A percentile compares a stretch with the other conserved stretches of the same genome.
These are phyloP conservation scores for Hygrophila difformis DNA, from an alignment of 257 asterid species.

Conservation along the genomic window DNA sequence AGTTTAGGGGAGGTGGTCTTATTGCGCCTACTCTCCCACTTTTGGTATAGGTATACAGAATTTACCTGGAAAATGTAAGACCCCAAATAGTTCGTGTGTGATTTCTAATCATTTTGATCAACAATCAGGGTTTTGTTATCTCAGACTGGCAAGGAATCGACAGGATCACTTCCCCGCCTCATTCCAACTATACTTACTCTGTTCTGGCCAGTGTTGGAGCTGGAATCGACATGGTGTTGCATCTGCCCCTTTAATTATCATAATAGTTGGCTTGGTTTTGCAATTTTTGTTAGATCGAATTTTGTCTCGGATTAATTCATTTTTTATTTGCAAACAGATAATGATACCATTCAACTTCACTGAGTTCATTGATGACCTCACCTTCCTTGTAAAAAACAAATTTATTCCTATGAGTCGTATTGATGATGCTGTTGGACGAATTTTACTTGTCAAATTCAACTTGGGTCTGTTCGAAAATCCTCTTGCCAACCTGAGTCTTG, in stretches of 20 bases:
- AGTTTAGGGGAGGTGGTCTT: no score
- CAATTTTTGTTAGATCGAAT: conserved; percentile 13
- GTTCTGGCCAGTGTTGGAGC: conserved; percentile 66
- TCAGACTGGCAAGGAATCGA: conserved; percentile 90
- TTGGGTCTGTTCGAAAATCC: conserved; percentile 89
- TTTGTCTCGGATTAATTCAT: conserved; percentile 6
- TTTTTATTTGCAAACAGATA: conserved; percentile 40
- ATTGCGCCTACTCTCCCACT: no score
- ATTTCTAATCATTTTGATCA: conserved; percentile 2
- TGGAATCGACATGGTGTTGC: conserved; percentile 74
- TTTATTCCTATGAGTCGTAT: conserved; percentile 59
- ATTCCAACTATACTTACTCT: conserved; percentile 72
- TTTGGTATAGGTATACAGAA: conserved; percentile 5
- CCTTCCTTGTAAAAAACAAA: conserved; percentile 53
- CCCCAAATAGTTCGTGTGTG: no score
- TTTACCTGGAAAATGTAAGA: conserved; percentile 11
- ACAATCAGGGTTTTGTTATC: conserved; percentile 75
- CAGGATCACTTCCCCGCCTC: conserved; percentile 66
- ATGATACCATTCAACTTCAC: conserved; percentile 70
- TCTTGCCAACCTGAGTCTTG: conserved; percentile 69
- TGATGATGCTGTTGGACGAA: conserved; percentile 79
- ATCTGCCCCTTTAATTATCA: conserved; percentile 2
- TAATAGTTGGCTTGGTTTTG: not conserved
- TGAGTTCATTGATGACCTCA: conserved; percentile 70
- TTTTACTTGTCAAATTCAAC: conserved; percentile 66